Evolutionary conservation across 2,329 filamentous ascomycete genomes (phyloP), one percentile per base, ranked within the genome.

Genomic region (Fusarium decemcellulare): DNA sequence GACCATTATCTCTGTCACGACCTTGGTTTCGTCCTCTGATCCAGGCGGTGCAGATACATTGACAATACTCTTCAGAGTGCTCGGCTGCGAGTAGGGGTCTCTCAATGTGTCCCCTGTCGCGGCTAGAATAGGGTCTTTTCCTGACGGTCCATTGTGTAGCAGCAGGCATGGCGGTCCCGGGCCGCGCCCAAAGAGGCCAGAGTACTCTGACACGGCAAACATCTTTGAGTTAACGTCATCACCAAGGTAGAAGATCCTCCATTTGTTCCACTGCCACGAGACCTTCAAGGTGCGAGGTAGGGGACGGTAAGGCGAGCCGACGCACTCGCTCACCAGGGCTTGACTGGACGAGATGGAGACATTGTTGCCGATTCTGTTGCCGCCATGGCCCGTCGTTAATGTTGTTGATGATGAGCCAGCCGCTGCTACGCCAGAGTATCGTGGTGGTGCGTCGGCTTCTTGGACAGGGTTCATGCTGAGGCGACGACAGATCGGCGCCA

Each of bases 231-330:
- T 59, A 34, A 39, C 15, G 18, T 69, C 66, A 42, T 67, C 62
- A 32, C 67, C 67, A 16, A 69, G 63, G 16, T 63, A 69, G 50
- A 69, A 69, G 42, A 64, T 69, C 44, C 67, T 44, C 23, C 69
- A 34, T 37, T 69, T 69, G 42, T 69, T 69, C 67, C 67, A 69
- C 47, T 69, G 67, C 67, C 67, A 69, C 23, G 63, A 70, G 51
- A 69, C 69, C 50, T 69, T 69, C n/a, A 69, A 40, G 15, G 36
- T 27, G 23, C 43, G 65, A 11, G 67, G 67, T 16, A 69, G 27
- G 36, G 46, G 58, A 18, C 67, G 67, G 29, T 69, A 70, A 27
- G 67, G 67, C 15, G 44, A 56, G n/a, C 48, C 43, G 16, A 52
- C 50, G 12, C 67, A 69, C 40, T 69, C 67, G 58, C 67, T 69